Base-by-base conservation (phyloP, 2,329 filamentous ascomycete species). In the Aspergillus tanneri region DNA sequence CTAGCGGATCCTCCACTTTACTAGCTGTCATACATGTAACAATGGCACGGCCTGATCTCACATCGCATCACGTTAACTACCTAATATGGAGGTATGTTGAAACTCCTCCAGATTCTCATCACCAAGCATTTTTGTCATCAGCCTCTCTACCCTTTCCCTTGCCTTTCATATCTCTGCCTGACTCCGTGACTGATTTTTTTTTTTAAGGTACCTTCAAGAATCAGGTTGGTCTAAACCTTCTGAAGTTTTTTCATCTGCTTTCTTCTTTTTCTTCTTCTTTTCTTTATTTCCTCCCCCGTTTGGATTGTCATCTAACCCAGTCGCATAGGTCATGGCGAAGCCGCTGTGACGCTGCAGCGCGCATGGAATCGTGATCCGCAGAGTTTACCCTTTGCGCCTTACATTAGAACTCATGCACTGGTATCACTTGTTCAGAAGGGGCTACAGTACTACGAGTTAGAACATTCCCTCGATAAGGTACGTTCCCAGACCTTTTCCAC, bases 1-100 rank as follows among this genome's bases (percentile, higher is more conserved):
- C 59, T 56, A 50, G 48, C 49, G 49, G 52, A 51, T 48, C 54
- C 53, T 58, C 53, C 56, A 51, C 54, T 56, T 49, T 59, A 60
- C 58, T 64, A 64, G 63, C 62, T 61, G 58, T 66, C 63, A 66
- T 67, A 67, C 63, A 71, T 72, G 68, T 70, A 67, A 70, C 66
- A 65, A 73, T 73, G 71, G 64, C 65, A 61, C 63, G 66, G 56
- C 63, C 66, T 49, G 66, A 70, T 61, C 68, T 73, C 47, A 72
- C 70, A 54, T 72, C 69, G 61, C 74, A 85, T 73, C 81, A 85
- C 66, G 77, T 86, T 65, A 86, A 86, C 72, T 85, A 85, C 71
- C 73, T 86, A 63, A 83, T 86, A 68, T 84, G 82, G 78, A 82
- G 82, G 77, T 85, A 78, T 47, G 75, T 69, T 19, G 45, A 43